phyloP scores from a whole-genome alignment of 306 rosid genomes.

The Styphnolobium japonicum region DNA sequence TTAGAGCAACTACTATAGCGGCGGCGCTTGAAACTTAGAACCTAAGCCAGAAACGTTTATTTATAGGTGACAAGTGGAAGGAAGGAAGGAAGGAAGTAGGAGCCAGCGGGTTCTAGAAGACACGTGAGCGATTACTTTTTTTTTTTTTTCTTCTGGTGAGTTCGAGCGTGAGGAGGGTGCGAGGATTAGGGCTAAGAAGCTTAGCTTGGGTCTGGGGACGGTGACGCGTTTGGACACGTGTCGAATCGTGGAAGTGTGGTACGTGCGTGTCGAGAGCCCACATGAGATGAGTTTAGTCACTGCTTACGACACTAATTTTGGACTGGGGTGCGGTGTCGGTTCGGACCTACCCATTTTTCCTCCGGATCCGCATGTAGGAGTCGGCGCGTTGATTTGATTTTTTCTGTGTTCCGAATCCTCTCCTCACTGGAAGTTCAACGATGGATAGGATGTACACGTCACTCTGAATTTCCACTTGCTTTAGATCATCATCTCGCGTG shows the following conservation, averaged over 20 bases:
- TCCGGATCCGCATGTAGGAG: constrained; percentile 18
- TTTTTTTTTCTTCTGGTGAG: too few relatives aligned
- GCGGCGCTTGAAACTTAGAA: constrained; percentile 61
- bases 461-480: neutral
- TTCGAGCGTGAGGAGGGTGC: too few relatives aligned
- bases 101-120: too few relatives aligned
- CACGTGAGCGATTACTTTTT: too few relatives aligned
- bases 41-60: constrained; percentile 28
- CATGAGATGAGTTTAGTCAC: constrained; percentile 46
- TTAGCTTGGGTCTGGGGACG: neutral
- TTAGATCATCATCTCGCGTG: neutral
- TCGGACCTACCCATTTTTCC: neutral
- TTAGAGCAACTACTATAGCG: too few relatives aligned
- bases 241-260: constrained; percentile 1
- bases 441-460: constrained; percentile 26
- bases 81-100: too few relatives aligned
- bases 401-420: neutral
- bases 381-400: constrained; percentile 29
- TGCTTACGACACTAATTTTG: constrained; percentile 55
- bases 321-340: constrained; percentile 40
- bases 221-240: constrained; percentile 42
- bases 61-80: constrained; percentile 39
- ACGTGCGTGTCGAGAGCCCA: constrained; percentile 36
- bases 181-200: too few relatives aligned
- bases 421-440: neutral